These are phyloP conservation scores for Penicillium paradoxum DNA, from an alignment of 495 filamentous ascomycete species.

Conservation along the genomic window DNA sequence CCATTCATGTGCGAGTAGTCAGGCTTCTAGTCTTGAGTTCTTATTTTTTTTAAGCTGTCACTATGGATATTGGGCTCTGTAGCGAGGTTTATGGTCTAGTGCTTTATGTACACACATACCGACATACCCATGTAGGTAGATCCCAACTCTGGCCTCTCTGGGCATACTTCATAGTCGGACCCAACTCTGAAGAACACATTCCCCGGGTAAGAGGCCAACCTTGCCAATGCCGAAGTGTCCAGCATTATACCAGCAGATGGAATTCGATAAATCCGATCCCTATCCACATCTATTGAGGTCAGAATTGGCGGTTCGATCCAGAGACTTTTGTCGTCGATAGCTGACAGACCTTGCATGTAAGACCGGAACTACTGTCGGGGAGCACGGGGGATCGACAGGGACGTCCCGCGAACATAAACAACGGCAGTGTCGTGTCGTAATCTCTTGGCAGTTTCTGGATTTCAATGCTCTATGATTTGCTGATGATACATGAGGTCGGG, in stretches of 20 bases:
- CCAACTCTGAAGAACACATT: too few species aligned
- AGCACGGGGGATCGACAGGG: constrained; percentile 25
- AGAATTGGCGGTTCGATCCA: too few species aligned
- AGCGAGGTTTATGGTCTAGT: too few species aligned
- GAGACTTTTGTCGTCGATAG: too few species aligned
- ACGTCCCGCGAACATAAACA: constrained; percentile 15
- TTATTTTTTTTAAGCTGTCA: not conserved
- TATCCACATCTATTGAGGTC: too few species aligned
- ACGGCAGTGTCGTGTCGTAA: not conserved
- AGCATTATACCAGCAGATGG: not conserved
- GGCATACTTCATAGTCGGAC: too few species aligned
- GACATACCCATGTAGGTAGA: too few species aligned
- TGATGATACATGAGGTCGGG: not conserved
- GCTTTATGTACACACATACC: too few species aligned
- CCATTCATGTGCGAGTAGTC: not conserved
- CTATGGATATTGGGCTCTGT: not conserved
- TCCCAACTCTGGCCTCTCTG: too few species aligned
- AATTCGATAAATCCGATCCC: too few species aligned
- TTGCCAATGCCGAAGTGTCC: not conserved
- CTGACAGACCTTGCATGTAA: not conserved
- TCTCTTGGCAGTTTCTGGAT: not conserved
- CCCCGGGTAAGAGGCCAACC: too few species aligned
- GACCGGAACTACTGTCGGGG: not conserved
- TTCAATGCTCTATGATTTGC: not conserved
- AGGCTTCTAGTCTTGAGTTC: not conserved